Evolutionary conservation across 1,284 basidiomycete species (phyloP), one percentile per base, ranked within the genome.

Genomic region (Boletus semigastroideus): DNA sequence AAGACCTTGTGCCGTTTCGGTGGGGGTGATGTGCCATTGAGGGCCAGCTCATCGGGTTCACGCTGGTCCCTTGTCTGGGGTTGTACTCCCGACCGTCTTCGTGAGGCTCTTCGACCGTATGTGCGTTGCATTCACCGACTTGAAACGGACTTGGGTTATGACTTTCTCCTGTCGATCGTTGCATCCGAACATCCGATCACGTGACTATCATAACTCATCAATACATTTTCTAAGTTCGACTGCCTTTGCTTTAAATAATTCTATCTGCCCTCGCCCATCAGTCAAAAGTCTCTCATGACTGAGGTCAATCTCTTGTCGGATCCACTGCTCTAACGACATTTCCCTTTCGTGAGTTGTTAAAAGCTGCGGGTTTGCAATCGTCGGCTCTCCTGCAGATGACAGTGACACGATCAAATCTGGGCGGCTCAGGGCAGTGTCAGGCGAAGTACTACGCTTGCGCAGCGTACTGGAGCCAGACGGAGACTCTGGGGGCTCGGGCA

Each of bases 281-380:
- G 73, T 67, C 63, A 76, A 74, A 55, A 90, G 78, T 58, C 76
- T 78, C 57, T 82, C 81, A 55, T 79, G 81, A 64, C 88, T 78
- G 34, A 79, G 64, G 52, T 75, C 74, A 62, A 87, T 86, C 67
- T 90, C 86, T 58, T 82, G 79, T 48, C 83, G 74, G 54, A 90
- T 83, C 82, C 85, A 90, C 60, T 90, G 80, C 59, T 90, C 87
- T 34, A 90, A 79, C 0, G 86, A 85, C 84, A 90, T 83, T 28
- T 74, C 67, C 49, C 83, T 71, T 62, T 90, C 87, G n/a, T 79
- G 77, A 30, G 83, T 82, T 16, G 79, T 80, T 31, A 90, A 70
- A 17, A 62, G 64, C 12, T 71, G 54, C 4, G 64, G 30, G 16
- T 33, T 40, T 19, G 51, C 34, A n/a, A 60, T 22, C 4, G 42